phyloP scores from a whole-genome alignment of 305 asterid species.

The Rubia peregrina region DNA sequence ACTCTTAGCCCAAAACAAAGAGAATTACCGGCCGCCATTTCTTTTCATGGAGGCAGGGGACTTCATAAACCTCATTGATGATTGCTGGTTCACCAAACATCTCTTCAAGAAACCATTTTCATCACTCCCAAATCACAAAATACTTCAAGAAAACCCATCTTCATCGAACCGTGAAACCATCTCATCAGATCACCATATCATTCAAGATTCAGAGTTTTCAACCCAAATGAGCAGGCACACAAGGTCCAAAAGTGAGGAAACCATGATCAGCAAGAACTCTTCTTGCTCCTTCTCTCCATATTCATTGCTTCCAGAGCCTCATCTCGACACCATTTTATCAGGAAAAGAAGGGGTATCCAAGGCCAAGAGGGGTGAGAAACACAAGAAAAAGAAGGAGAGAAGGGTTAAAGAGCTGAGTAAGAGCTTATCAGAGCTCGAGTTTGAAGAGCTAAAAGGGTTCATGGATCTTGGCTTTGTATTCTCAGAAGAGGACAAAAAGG shows the following conservation, averaged over 20 bases:
- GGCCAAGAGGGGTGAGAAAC: constrained; percentile 6
- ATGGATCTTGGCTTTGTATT: constrained; percentile 57
- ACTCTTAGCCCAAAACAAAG: neutral
- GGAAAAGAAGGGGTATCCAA: neutral
- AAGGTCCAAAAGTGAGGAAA: constrained; percentile 18
- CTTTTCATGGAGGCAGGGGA: constrained; percentile 28
- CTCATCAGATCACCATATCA: constrained; percentile 12
- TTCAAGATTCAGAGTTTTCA: constrained; percentile 6
- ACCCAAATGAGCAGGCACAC: constrained; percentile 15
- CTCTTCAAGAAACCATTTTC: neutral
- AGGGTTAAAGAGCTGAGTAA: constrained; percentile 21
- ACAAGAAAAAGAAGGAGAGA: constrained; percentile 4
- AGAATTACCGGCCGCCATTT: constrained; percentile 15
- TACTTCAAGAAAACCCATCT: neutral
- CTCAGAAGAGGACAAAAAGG: constrained; percentile 32
- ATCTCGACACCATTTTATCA: constrained; percentile 9
- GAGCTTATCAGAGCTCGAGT: constrained; percentile 48
- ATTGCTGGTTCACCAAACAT: constrained; percentile 23
- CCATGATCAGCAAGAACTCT: constrained; percentile 14
- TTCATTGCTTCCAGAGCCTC: constrained; percentile 25
- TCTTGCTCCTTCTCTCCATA: constrained; percentile 24
- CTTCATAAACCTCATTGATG: constrained; percentile 27
- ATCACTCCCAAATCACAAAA: neutral
- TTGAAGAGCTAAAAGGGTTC: constrained; percentile 53
- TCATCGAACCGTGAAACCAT: neutral